phyloP scores from a whole-genome alignment of 2,329 filamentous ascomycete species.

The Aspergillus melleus region DNA sequence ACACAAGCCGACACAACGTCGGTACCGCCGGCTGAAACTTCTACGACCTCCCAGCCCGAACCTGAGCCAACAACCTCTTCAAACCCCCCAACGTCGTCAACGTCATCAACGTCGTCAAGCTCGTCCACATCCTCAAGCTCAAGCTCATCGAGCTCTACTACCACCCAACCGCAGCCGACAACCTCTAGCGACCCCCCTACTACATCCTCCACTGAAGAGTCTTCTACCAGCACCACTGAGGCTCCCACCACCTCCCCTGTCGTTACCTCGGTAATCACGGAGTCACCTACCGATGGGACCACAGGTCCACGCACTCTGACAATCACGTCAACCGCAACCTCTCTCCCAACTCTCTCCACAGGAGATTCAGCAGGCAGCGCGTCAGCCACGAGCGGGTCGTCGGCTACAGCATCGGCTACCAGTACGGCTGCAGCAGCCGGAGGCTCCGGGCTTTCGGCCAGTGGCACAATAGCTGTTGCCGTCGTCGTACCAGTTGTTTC shows the following conservation, averaged over 20 bases:
- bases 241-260: constrained; percentile 2
- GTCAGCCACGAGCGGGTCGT: constrained; percentile 27
- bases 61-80: constrained; percentile 15
- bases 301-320: constrained; percentile 13
- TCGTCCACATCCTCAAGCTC: constrained; percentile 8
- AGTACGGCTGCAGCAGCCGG: constrained; percentile 25
- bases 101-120: constrained; percentile 15
- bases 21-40: constrained; percentile 14
- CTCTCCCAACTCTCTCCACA: constrained; percentile 12
- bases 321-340: constrained; percentile 19
- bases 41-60: constrained; percentile 18
- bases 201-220: constrained; percentile 10
- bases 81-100: constrained; percentile 12
- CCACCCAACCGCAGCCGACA: constrained; percentile 13
- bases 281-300: constrained; percentile 12
- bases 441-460: constrained; percentile 41
- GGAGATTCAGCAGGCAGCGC: constrained; percentile 21
- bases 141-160: constrained; percentile 14
- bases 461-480: constrained; percentile 81
- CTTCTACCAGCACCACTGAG: constrained; percentile 10
- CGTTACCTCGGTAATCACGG: constrained; percentile 8
- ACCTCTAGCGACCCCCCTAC: constrained; percentile 20
- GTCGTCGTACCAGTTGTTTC: constrained; percentile 91
- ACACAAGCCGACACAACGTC: constrained; percentile 11
- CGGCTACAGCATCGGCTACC: constrained; percentile 27